phyloP scores from a whole-genome alignment of 2,329 filamentous ascomycete genomes.

The Epichloe typhina region DNA sequence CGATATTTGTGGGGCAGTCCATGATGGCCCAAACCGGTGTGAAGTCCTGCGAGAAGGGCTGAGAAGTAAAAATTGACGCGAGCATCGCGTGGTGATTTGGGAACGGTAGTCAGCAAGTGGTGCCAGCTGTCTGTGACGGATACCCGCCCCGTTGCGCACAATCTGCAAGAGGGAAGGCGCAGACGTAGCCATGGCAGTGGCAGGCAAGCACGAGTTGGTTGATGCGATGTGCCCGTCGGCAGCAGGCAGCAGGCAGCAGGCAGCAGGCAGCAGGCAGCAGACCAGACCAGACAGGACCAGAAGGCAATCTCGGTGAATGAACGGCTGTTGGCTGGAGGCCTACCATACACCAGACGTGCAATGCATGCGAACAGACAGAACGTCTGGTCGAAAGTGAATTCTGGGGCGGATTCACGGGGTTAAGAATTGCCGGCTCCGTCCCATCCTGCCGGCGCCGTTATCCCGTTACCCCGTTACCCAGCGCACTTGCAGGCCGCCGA shows the following conservation, averaged over 20 bases:
- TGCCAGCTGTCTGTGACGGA: not conserved
- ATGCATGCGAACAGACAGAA: too few species aligned
- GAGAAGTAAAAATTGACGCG: not conserved
- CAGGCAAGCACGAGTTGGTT: not conserved
- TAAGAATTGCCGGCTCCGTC: constrained; percentile 7
- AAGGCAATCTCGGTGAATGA: not conserved
- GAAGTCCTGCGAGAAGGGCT: not conserved
- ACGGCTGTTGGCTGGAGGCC: not conserved
- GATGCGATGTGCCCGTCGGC: not conserved
- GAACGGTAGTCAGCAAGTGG: not conserved
- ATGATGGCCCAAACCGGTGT: not conserved
- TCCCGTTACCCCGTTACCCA: too few species aligned
- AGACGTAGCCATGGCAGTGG: not conserved
- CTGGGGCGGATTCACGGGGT: not conserved
- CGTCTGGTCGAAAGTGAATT: too few species aligned
- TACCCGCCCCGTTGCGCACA: not conserved
- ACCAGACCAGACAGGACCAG: not conserved
- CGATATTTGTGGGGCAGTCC: not conserved
- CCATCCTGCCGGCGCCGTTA: not conserved
- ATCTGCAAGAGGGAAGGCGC: not conserved
- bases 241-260: not conserved
- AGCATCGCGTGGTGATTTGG: constrained; percentile 2
- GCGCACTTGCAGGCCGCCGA: too few species aligned
- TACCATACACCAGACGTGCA: not conserved
- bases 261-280: not conserved